Percentiles rank a stretch among this genome's conserved stretches.
phyloP scores from a whole-genome alignment of 306 rosid species.

The Myrica gale region DNA sequence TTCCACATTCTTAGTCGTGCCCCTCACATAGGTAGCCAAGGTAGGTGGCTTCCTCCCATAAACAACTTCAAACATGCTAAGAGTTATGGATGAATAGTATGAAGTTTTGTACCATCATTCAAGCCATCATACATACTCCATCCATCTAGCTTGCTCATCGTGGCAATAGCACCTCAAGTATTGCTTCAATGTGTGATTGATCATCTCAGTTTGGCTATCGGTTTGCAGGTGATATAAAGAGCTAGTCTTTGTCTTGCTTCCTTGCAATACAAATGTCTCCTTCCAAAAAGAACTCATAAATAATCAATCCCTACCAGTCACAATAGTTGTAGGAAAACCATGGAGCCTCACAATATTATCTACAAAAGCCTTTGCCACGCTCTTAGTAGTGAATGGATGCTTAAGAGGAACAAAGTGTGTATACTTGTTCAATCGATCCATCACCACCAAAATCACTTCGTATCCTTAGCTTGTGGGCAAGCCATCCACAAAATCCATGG shows the following conservation, averaged over 20 bases:
- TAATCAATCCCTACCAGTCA: not conserved
- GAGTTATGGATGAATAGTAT: too few species aligned
- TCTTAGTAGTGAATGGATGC: not conserved
- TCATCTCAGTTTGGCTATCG: not conserved
- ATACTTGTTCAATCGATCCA: too few species aligned
- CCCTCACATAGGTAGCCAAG: too few species aligned
- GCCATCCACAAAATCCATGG: too few species aligned
- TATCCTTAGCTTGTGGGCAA: too few species aligned
- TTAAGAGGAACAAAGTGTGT: not conserved
- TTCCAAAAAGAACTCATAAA: not conserved
- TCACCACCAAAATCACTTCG: too few species aligned
- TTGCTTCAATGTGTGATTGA: not conserved
- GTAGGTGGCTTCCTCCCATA: too few species aligned
- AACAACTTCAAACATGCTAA: too few species aligned
- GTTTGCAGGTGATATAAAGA: not conserved
- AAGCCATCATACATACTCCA: too few species aligned
- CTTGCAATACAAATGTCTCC: not conserved
- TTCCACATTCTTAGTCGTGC: too few species aligned
- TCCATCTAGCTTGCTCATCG: too few species aligned
- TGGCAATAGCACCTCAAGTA: not conserved
- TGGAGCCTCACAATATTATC: not conserved
- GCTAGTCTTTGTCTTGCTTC: not conserved
- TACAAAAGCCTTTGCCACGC: not conserved
- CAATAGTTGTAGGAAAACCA: not conserved
- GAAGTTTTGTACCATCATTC: too few species aligned